Conservation (phyloP, 306 rosid genomes). For the Myrica gale region DNA sequence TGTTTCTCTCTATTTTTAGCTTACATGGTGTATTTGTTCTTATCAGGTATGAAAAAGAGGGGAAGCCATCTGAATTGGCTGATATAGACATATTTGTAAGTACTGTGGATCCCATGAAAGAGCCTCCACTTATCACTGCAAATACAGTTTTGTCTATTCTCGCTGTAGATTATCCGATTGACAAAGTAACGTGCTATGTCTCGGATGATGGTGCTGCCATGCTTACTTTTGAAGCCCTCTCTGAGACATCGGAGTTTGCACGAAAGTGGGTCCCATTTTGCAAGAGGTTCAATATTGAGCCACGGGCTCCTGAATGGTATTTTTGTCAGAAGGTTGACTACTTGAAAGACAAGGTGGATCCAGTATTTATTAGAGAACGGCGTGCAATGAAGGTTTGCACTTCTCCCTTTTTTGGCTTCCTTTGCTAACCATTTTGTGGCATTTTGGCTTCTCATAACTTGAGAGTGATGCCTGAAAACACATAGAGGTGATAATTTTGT, state of each 20-base stretch:
- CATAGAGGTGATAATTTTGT: neutral
- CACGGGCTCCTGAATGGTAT: slow-evolving; percentile 96
- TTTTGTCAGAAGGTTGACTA: slow-evolving; percentile 82
- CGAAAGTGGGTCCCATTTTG: slow-evolving; percentile 97
- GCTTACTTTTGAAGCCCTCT: slow-evolving; percentile 94
- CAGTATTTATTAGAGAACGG: slow-evolving; percentile 70
- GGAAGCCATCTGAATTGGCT: slow-evolving; percentile 79
- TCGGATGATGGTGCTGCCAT: slow-evolving; percentile 97
- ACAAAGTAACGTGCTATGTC: slow-evolving; percentile 87
- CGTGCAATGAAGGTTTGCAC: slow-evolving; percentile 78
- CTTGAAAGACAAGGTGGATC: slow-evolving; percentile 74
- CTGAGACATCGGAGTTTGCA: slow-evolving; percentile 92
- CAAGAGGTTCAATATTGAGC: slow-evolving; percentile 77
- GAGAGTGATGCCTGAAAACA: neutral
- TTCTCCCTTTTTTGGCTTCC: neutral
- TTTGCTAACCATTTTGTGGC: neutral
- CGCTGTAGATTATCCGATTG: slow-evolving; percentile 87
- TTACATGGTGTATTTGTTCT: slow-evolving; percentile 14
- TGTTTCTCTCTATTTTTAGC: slow-evolving; percentile 3
- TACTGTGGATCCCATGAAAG: slow-evolving; percentile 91
- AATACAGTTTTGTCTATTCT: slow-evolving; percentile 89
- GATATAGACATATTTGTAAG: slow-evolving; percentile 75
- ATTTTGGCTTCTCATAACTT: neutral
- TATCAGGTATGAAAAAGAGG: slow-evolving; percentile 87
- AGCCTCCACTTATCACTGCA: slow-evolving; percentile 94